A percentile compares a stretch with the other conserved stretches of the same genome.
Evolutionary conservation across 495 filamentous ascomycete genomes (phyloP).

Genomic region (Podospora comata): DNA sequence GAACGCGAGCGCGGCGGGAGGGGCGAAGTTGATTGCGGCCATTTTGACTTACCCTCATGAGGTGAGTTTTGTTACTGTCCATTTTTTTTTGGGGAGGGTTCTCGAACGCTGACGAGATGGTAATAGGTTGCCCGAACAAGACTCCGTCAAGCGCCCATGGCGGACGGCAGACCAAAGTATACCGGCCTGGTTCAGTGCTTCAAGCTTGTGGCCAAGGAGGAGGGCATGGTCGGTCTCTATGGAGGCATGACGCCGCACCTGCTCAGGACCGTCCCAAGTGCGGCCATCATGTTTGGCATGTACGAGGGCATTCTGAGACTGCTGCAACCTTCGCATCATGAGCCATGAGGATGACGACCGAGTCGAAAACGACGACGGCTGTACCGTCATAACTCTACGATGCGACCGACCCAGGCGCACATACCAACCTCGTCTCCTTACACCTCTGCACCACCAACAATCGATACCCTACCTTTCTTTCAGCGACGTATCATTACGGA

Average conservation of each 20-base stretch:
- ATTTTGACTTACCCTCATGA: slow-evolving; percentile 86
- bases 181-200: slow-evolving; percentile 81
- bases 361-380: neutral
- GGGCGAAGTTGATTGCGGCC: slow-evolving; percentile 77
- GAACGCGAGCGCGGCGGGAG: slow-evolving; percentile 70
- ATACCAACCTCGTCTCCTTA: too few relatives aligned
- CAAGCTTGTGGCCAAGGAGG: slow-evolving; percentile 74
- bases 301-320: slow-evolving; percentile 77
- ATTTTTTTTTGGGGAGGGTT: neutral
- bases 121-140: slow-evolving; percentile 71
- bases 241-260: slow-evolving; percentile 86
- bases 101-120: slow-evolving; percentile 11
- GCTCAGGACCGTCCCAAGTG: slow-evolving; percentile 79
- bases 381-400: too few relatives aligned
- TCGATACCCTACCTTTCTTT: too few relatives aligned
- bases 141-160: slow-evolving; percentile 73
- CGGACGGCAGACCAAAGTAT: slow-evolving; percentile 72
- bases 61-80: slow-evolving; percentile 42
- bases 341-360: neutral
- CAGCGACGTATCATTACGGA: neutral
- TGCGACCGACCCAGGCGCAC: too few relatives aligned
- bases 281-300: slow-evolving; percentile 88
- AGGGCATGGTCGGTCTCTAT: slow-evolving; percentile 77
- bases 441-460: too few relatives aligned
- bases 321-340: slow-evolving; percentile 29